A percentile compares a stretch with the other conserved stretches of the same genome.
Conservation (phyloP, 2,329 filamentous ascomycete species). For the Rhexocercosporidium sp. region DNA sequence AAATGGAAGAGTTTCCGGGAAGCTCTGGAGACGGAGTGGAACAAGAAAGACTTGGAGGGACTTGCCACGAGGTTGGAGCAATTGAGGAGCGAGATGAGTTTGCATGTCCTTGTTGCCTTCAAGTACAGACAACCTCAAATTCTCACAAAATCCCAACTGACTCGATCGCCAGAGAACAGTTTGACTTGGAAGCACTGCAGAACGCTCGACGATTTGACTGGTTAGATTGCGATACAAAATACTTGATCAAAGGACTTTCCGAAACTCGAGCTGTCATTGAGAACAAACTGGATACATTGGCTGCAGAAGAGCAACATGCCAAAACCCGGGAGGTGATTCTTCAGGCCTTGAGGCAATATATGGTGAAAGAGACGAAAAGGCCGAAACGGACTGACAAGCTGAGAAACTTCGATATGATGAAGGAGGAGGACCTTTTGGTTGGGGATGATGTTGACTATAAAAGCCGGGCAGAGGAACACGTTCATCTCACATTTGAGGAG, state of each 20-base stretch:
- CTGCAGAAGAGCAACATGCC: not conserved
- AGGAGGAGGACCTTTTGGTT: not conserved
- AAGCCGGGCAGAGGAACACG: not conserved
- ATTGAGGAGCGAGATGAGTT: not conserved
- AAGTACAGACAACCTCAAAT: not conserved
- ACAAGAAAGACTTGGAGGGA: conserved; percentile 23
- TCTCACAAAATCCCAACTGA: not conserved
- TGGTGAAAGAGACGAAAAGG: not conserved
- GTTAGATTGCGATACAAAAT: not conserved
- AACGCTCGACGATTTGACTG: not conserved
- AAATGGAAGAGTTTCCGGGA: conserved; percentile 35
- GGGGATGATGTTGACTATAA: not conserved
- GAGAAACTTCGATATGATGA: not conserved
- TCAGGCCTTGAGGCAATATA: not conserved
- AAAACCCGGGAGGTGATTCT: not conserved
- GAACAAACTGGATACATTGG: not conserved
- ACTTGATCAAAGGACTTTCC: not conserved
- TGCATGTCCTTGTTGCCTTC: not conserved
- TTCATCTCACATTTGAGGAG: not conserved
- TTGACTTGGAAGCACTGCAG: not conserved
- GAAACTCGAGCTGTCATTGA: not conserved
- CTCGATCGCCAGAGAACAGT: not conserved
- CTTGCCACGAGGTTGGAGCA: conserved; percentile 9
- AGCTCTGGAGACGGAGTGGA: conserved; percentile 32
- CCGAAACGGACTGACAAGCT: not conserved